A percentile compares a stretch with the other conserved stretches of the same genome.
Conservation (phyloP, 768 basidiomycete species). For the Psilocybe cubensis region DNA sequence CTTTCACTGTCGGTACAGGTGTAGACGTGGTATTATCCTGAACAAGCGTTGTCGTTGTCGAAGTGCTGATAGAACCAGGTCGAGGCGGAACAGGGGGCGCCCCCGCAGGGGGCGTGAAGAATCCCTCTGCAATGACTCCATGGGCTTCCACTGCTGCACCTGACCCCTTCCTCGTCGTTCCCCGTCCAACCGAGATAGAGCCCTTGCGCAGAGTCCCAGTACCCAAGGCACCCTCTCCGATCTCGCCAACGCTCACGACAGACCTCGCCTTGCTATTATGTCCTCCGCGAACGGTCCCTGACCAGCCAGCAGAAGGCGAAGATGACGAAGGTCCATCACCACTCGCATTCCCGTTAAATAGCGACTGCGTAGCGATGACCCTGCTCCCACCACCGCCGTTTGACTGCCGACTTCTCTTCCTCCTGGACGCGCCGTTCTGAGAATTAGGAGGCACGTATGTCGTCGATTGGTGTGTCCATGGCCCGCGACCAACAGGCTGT, state of each 20-base stretch:
- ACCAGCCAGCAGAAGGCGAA: slow-evolving; percentile 21
- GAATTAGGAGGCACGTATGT: neutral
- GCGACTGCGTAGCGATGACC: slow-evolving; percentile 20
- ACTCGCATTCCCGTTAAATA: slow-evolving; percentile 11
- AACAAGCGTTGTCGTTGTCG: neutral
- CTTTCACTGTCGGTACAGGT: neutral
- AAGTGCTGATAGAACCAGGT: neutral
- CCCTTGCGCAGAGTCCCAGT: slow-evolving; percentile 42
- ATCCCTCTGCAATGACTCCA: slow-evolving; percentile 76
- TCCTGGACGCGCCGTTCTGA: neutral
- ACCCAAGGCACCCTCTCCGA: slow-evolving; percentile 28
- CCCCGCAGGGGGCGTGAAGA: slow-evolving; percentile 62
- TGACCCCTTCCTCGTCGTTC: slow-evolving; percentile 61
- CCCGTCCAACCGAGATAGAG: slow-evolving; percentile 69
- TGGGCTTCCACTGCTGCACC: slow-evolving; percentile 80
- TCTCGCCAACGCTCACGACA: slow-evolving; percentile 67
- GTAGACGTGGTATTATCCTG: neutral
- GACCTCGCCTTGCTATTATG: slow-evolving; percentile 51
- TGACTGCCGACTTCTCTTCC: slow-evolving; percentile 22
- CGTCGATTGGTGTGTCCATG: neutral
- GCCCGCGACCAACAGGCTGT: neutral
- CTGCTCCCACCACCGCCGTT: slow-evolving; percentile 19
- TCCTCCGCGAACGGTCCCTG: slow-evolving; percentile 3
- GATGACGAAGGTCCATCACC: slow-evolving; percentile 22
- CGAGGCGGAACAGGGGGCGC: slow-evolving; percentile 36